phyloP scores from a whole-genome alignment of 2,329 filamentous ascomycete genomes.

The Arthrobotrys entomopaga region DNA sequence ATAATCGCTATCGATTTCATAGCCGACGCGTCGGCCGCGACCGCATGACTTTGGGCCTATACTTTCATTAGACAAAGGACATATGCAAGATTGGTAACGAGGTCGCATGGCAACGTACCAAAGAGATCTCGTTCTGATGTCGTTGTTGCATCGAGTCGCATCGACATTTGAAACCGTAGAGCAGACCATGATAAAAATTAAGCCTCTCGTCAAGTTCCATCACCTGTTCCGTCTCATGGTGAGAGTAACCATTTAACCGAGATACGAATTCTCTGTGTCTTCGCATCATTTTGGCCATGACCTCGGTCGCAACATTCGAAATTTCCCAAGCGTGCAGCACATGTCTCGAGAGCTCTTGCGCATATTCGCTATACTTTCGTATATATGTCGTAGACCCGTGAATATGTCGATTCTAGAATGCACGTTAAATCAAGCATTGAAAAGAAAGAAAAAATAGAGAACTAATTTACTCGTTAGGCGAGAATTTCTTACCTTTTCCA shows the following conservation, averaged over 20 bases:
- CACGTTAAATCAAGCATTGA: not conserved
- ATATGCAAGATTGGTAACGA: not conserved
- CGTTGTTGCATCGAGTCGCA: slow-evolving; percentile 20
- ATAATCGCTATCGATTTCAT: slow-evolving; percentile 26
- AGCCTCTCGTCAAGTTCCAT: slow-evolving; percentile 11
- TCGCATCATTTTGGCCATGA: slow-evolving; percentile 17
- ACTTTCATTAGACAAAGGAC: not conserved
- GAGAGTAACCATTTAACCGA: not conserved
- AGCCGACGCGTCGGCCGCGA: slow-evolving; percentile 20
- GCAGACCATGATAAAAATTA: slow-evolving; percentile 14
- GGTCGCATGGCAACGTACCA: slow-evolving; percentile 8
- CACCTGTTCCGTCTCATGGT: not conserved
- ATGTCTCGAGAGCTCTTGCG: slow-evolving; percentile 17
- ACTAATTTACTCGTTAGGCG: not conserved
- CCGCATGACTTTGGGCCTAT: slow-evolving; percentile 21
- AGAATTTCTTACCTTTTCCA: slow-evolving; percentile 10
- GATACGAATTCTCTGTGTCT: slow-evolving; percentile 8
- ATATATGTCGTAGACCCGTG: too few relatives aligned
- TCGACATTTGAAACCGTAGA: slow-evolving; percentile 14
- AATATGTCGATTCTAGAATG: not conserved
- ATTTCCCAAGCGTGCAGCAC: slow-evolving; percentile 18
- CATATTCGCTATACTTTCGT: too few relatives aligned
- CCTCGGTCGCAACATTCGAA: slow-evolving; percentile 15
- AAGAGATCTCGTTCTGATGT: slow-evolving; percentile 16
- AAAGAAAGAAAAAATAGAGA: too few relatives aligned